These are phyloP conservation scores for Penicillium egyptiacum DNA, from an alignment of 495 filamentous ascomycete species.

Conservation along the genomic window DNA sequence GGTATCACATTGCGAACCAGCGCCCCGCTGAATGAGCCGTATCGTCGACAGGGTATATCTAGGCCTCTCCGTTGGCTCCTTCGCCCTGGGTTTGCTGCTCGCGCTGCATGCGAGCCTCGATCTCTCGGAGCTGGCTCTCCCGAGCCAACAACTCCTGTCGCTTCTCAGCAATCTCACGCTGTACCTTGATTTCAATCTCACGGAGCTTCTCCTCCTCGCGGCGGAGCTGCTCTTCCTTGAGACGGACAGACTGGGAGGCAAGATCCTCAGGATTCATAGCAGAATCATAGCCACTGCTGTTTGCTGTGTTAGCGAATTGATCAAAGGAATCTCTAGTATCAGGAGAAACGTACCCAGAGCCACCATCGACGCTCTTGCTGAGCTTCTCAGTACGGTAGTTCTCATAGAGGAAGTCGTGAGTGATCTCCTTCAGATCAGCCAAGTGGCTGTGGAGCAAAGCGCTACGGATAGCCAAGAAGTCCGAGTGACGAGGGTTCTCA, in stretches of 20 bases:
- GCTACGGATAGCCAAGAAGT: conserved; percentile 96
- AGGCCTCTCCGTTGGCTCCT: conserved; percentile 49
- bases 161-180: conserved; percentile 99
- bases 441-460: conserved; percentile 96
- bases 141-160: conserved; percentile 96
- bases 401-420: conserved; percentile 98
- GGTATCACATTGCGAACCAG: conserved; percentile 41
- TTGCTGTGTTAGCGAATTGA: conserved; percentile 32
- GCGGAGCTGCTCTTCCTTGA: conserved; percentile 98
- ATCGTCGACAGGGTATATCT: conserved; percentile 37
- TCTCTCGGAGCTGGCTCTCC: conserved; percentile 97
- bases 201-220: conserved; percentile 99
- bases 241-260: conserved; percentile 91
- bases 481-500: conserved; percentile 97
- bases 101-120: conserved; percentile 76
- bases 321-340: conserved; percentile 1
- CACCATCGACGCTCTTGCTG: conserved; percentile 96
- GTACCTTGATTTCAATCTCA: conserved; percentile 98
- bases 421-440: conserved; percentile 98
- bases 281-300: conserved; percentile 57
- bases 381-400: conserved; percentile 99
- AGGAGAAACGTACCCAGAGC: conserved; percentile 68
- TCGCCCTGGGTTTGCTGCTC: conserved; percentile 58
- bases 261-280: conserved; percentile 98
- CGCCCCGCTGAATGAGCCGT: conserved; percentile 35